Percentiles rank a stretch among this genome's conserved stretches.
Conservation (phyloP, 371 early-diverging fungal genomes). For the Rhizopus stolonifer region DNA sequence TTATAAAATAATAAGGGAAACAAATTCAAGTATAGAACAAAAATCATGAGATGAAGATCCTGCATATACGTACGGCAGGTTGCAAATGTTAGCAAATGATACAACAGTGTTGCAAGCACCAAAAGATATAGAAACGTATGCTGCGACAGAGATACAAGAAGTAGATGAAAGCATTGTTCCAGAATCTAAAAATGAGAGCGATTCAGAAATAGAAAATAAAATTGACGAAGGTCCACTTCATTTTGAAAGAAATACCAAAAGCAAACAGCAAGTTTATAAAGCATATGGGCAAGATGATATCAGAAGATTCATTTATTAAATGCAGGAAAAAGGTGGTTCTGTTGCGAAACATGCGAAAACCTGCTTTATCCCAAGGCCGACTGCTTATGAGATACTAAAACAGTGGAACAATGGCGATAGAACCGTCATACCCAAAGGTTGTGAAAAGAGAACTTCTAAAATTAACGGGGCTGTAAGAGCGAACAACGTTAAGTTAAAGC, state of each 20-base stretch:
- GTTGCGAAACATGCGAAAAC: conserved; percentile 3
- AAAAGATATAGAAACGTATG: conserved; percentile 4
- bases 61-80: conserved; percentile 1
- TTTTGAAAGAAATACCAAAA: neutral
- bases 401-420: conserved; percentile 2
- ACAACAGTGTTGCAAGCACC: neutral
- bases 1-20: neutral
- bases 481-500: conserved; percentile 2
- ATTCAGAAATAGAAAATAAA: conserved; percentile 4
- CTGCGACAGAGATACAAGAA: conserved; percentile 3
- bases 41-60: conserved; percentile 6
- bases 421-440: neutral
- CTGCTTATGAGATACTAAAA: conserved; percentile 3
- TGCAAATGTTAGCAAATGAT: neutral
- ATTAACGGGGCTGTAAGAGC: neutral
- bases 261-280: neutral
- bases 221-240: conserved; percentile 1
- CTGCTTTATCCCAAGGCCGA: conserved; percentile 2
- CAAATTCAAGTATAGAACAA: neutral
- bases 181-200: conserved; percentile 5
- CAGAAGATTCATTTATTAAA: conserved; percentile 1
- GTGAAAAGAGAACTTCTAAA: neutral
- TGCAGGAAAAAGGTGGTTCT: conserved; percentile 5
- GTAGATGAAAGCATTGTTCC: conserved; percentile 1
- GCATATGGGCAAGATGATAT: conserved; percentile 1